phyloP scores from a whole-genome alignment of 1,139 yeast genomes.

The Protomyces lactucae-debilis region DNA sequence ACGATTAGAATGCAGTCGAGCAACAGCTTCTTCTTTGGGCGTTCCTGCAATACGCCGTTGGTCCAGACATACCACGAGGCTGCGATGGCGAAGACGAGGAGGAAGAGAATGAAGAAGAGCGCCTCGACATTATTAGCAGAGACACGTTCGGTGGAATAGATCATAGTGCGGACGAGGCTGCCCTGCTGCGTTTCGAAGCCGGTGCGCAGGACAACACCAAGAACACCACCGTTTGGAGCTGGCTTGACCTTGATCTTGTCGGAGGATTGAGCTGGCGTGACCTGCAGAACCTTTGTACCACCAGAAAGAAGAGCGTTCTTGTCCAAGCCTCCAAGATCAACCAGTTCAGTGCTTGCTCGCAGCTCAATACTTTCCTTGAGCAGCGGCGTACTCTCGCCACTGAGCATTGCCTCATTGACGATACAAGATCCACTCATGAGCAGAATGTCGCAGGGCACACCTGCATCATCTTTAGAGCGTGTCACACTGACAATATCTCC shows the following conservation, averaged over 20 bases:
- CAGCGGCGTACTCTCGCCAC: constrained; percentile 96
- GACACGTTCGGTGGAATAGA: constrained; percentile 91
- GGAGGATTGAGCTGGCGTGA: constrained; percentile 57
- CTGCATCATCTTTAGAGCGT: constrained; percentile 85
- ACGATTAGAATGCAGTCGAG: constrained; percentile 92
- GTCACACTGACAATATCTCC: constrained; percentile 80
- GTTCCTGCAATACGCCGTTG: constrained; percentile 93
- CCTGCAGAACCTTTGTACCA: constrained; percentile 95
- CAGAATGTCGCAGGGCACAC: constrained; percentile 92
- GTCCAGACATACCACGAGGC: constrained; percentile 99
- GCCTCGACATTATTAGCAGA: constrained; percentile 96
- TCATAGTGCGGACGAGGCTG: constrained; percentile 94
- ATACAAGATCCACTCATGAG: constrained; percentile 83
- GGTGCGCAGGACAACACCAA: constrained; percentile 84
- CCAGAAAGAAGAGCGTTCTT: constrained; percentile 88
- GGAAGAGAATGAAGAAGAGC: constrained; percentile 80
- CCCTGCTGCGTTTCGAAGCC: constrained; percentile 99
- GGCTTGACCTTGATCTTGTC: constrained; percentile 46
- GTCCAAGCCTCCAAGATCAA: constrained; percentile 77
- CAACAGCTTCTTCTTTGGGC: constrained; percentile 86
- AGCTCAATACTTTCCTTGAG: constrained; percentile 84
- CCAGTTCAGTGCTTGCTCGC: constrained; percentile 65
- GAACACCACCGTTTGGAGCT: constrained; percentile 86
- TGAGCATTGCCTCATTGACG: constrained; percentile 95
- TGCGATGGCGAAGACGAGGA: constrained; percentile 84